Evolutionary conservation across 1,284 basidiomycete species (phyloP).

Genomic region (Fistulinella cinereoalba): DNA sequence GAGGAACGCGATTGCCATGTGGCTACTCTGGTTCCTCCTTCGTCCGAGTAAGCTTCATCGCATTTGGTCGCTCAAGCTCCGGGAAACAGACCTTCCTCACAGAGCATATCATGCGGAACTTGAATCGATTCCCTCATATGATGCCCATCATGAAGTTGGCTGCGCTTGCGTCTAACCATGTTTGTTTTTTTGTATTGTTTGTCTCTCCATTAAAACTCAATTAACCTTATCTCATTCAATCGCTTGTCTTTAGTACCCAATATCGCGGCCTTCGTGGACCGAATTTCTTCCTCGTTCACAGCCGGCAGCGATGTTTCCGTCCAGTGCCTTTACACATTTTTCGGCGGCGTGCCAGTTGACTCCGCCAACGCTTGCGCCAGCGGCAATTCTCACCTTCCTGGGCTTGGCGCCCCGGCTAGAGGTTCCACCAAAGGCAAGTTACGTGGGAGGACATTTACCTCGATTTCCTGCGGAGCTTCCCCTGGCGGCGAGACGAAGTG

Average conservation of each 20-base stretch:
- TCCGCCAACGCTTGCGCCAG: constrained; percentile 57
- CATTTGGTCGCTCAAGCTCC: background rate
- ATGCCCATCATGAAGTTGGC: constrained; percentile 54
- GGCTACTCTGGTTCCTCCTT: constrained; percentile 72
- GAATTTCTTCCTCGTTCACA: constrained; percentile 47
- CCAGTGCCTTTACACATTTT: constrained; percentile 41
- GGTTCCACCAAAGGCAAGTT: constrained; percentile 29
- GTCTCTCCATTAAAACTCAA: no score
- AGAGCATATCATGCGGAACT: constrained; percentile 41
- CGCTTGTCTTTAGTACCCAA: constrained; percentile 47
- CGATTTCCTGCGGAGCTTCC: constrained; percentile 32
- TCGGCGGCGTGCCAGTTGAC: constrained; percentile 40
- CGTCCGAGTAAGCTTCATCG: constrained; percentile 48
- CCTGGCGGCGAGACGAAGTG: constrained; percentile 25
- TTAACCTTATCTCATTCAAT: constrained; percentile 10
- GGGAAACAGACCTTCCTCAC: constrained; percentile 3
- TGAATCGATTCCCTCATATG: constrained; percentile 43
- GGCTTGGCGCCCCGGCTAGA: constrained; percentile 48
- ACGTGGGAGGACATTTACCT: constrained; percentile 36
- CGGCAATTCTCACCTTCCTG: constrained; percentile 70
- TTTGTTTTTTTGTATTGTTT: constrained; percentile 31
- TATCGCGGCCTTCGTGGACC: constrained; percentile 56
- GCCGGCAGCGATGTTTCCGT: constrained; percentile 16
- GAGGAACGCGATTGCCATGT: constrained; percentile 59
- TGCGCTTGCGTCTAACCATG: constrained; percentile 65